These are phyloP conservation scores for Didymellaceae sp. DNA, from an alignment of 2,329 filamentous ascomycete genomes.

Conservation along the genomic window DNA sequence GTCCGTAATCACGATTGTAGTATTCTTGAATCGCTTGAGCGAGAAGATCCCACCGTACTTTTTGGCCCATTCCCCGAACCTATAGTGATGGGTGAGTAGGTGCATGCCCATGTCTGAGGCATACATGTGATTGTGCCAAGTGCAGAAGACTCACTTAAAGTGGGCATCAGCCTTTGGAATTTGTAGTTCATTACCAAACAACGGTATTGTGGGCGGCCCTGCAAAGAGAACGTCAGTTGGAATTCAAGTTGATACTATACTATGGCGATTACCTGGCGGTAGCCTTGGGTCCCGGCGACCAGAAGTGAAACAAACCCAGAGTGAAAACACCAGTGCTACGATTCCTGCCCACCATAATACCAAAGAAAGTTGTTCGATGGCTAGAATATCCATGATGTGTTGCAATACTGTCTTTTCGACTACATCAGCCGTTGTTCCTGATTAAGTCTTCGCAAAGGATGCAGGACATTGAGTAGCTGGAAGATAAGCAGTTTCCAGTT, in stretches of 20 bases:
- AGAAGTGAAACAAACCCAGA: slow-evolving; percentile 7
- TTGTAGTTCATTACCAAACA: slow-evolving; percentile 18
- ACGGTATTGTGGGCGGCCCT: slow-evolving; percentile 16
- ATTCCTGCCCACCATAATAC: background rate
- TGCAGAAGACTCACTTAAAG: slow-evolving; percentile 9
- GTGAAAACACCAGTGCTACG: slow-evolving; percentile 1
- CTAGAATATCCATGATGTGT: background rate
- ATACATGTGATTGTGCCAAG: background rate
- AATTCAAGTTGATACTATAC: background rate
- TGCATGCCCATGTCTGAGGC: background rate
- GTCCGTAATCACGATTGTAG: slow-evolving; percentile 16
- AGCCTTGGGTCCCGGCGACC: slow-evolving; percentile 7
- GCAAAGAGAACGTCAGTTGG: background rate
- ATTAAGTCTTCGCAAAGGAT: background rate
- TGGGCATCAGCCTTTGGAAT: slow-evolving; percentile 15
- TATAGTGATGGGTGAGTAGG: slow-evolving; percentile 1
- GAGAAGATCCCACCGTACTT: slow-evolving; percentile 20
- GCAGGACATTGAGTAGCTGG: background rate
- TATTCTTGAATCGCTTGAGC: slow-evolving; percentile 14
- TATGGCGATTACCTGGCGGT: slow-evolving; percentile 6
- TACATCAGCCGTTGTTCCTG: background rate
- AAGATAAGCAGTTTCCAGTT: background rate
- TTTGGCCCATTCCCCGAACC: slow-evolving; percentile 13
- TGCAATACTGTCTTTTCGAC: background rate
- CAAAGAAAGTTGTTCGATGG: background rate